phyloP scores from a whole-genome alignment of 1,284 basidiomycete genomes.

The Termitomyces sp. region DNA sequence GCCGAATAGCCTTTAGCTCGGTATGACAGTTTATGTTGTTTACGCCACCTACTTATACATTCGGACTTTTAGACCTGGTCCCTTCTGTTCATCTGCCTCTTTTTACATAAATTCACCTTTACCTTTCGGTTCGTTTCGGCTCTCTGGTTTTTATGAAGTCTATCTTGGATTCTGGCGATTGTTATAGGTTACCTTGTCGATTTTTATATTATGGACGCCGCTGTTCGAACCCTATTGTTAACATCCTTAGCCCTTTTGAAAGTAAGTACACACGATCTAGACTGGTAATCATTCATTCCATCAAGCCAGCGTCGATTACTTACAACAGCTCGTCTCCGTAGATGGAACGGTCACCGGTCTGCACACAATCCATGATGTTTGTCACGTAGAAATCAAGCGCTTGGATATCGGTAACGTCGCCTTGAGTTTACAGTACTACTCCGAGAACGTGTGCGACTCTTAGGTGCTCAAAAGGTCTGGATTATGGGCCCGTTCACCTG shows the following conservation, averaged over 20 bases:
- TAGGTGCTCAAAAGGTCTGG: neutral
- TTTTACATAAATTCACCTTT: neutral
- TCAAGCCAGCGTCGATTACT: neutral
- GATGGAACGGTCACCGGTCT: neutral
- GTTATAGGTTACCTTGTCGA: neutral
- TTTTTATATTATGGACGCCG: neutral
- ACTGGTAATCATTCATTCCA: too few species aligned
- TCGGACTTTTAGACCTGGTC: neutral
- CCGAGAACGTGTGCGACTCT: too few species aligned
- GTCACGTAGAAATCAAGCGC: too few species aligned
- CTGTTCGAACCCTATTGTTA: neutral
- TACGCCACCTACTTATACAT: slow-evolving; percentile 1
- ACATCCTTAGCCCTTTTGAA: neutral
- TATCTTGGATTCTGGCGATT: neutral
- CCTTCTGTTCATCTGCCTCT: neutral
- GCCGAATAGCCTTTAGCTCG: neutral
- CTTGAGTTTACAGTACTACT: too few species aligned
- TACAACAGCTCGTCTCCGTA: too few species aligned
- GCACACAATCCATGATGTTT: too few species aligned
- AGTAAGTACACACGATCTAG: neutral
- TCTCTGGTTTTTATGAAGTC: neutral
- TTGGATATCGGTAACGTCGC: too few species aligned
- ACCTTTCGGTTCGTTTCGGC: neutral
- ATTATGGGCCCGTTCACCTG: neutral
- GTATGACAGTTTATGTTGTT: neutral